Percentiles rank a stretch among this genome's conserved stretches.
Evolutionary conservation across 441 rosid species (phyloP).

Genomic region (Bocquillonia castaneifolia): DNA sequence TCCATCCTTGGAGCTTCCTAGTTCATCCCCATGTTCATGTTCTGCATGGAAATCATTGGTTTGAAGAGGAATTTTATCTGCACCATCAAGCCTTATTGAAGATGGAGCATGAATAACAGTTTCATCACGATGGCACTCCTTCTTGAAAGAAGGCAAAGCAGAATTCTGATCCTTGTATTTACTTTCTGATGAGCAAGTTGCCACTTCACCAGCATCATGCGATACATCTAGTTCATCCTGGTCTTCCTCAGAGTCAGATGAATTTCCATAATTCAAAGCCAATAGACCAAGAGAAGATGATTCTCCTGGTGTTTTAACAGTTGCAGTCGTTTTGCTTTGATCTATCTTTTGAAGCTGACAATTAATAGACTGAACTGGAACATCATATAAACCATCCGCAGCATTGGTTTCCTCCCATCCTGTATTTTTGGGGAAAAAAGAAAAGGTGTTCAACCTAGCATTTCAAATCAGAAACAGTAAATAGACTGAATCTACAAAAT

Average conservation of each 20-base stretch:
- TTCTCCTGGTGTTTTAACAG: constrained; percentile 27
- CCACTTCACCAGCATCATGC: constrained; percentile 28
- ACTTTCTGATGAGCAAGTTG: constrained; percentile 29
- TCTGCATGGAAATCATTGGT: constrained; percentile 29
- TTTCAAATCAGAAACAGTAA: constrained; percentile 8
- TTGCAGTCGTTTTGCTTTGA: constrained; percentile 36
- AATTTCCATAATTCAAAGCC: constrained; percentile 78
- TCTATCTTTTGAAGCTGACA: constrained; percentile 29
- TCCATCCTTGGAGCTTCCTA: constrained; percentile 23
- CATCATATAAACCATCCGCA: constrained; percentile 36
- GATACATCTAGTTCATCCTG: constrained; percentile 37
- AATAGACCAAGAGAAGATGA: constrained; percentile 71
- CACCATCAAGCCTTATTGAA: constrained; percentile 24
- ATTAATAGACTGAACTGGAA: constrained; percentile 43
- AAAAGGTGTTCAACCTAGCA: constrained; percentile 13
- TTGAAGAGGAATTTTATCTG: constrained; percentile 32
- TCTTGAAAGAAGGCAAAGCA: constrained; percentile 22
- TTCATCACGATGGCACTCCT: constrained; percentile 30
- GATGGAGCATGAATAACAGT: constrained; percentile 21
- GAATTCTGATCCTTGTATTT: constrained; percentile 27
- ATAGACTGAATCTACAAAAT: background rate
- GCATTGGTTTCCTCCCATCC: constrained; percentile 38
- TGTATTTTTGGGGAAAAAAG: constrained; percentile 34
- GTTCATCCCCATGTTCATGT: constrained; percentile 22
- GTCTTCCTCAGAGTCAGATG: constrained; percentile 93